Conservation (phyloP, 371 early-diverging fungal species). For the Apophysomyces trapeziformis region DNA sequence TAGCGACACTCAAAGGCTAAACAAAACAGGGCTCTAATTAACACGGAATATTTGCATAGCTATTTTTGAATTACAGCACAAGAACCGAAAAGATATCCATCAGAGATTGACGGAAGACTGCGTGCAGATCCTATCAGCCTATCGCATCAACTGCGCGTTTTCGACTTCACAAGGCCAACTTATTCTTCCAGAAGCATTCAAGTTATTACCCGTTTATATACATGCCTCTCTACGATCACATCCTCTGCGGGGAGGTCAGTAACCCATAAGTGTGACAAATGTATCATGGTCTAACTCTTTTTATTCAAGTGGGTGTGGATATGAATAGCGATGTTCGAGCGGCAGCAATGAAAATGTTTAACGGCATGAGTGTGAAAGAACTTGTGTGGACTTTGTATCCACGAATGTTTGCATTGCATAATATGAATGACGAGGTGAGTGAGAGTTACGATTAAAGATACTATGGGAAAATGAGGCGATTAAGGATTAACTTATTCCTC, state of each 20-base stretch:
- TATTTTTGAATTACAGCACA: slow-evolving; percentile 70
- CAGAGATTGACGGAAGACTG: slow-evolving; percentile 86
- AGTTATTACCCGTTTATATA: slow-evolving; percentile 91
- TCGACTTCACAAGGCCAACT: slow-evolving; percentile 92
- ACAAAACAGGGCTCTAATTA: slow-evolving; percentile 10
- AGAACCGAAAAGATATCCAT: slow-evolving; percentile 79
- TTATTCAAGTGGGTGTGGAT: slow-evolving; percentile 50
- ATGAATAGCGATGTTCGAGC: slow-evolving; percentile 81
- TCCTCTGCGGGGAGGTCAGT: slow-evolving; percentile 71
- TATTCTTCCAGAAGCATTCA: slow-evolving; percentile 95
- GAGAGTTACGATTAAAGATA: neutral
- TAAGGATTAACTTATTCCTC: too few relatives aligned
- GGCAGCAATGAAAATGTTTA: slow-evolving; percentile 77
- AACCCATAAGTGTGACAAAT: neutral
- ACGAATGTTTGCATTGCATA: slow-evolving; percentile 75
- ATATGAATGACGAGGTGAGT: slow-evolving; percentile 59
- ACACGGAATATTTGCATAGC: slow-evolving; percentile 41
- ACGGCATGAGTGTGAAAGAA: slow-evolving; percentile 74
- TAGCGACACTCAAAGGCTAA: neutral
- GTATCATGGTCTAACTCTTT: neutral
- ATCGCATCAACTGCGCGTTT: slow-evolving; percentile 92
- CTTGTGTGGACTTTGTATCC: slow-evolving; percentile 87
- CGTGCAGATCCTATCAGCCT: slow-evolving; percentile 88
- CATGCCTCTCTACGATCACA: slow-evolving; percentile 82
- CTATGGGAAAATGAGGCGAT: neutral